A percentile compares a stretch with the other conserved stretches of the same genome.
These are phyloP conservation scores for Buddleja alternifolia DNA, from an alignment of 257 asterid genomes.

Conservation along the genomic window DNA sequence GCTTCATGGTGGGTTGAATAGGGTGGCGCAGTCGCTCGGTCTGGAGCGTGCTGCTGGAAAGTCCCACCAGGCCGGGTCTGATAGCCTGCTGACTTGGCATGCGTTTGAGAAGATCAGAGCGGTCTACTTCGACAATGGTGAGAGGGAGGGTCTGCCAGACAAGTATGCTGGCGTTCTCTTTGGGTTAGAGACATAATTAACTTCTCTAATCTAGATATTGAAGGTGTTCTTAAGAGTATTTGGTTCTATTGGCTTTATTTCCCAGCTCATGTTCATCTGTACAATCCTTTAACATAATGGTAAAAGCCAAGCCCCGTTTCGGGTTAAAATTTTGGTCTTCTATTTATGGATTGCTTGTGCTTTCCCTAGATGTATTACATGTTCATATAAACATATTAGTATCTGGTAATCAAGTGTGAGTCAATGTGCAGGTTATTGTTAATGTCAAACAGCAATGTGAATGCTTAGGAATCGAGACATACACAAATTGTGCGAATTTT, in stretches of 20 bases:
- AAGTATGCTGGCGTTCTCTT: slow-evolving; percentile 69
- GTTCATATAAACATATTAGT: neutral
- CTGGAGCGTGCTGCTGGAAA: slow-evolving; percentile 63
- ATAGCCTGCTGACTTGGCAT: slow-evolving; percentile 82
- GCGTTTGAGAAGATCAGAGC: slow-evolving; percentile 59
- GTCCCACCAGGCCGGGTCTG: slow-evolving; percentile 91
- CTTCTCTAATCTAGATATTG: slow-evolving; percentile 37
- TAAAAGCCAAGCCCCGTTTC: slow-evolving; percentile 29
- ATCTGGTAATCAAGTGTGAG: slow-evolving; percentile 12
- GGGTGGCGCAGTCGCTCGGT: slow-evolving; percentile 58
- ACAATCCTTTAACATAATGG: slow-evolving; percentile 42
- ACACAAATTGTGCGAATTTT: neutral
- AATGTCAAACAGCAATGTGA: neutral
- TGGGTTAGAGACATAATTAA: slow-evolving; percentile 67
- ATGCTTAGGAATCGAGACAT: slow-evolving; percentile 6
- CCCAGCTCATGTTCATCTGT: slow-evolving; percentile 42
- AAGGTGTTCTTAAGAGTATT: slow-evolving; percentile 24
- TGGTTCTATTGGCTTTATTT: slow-evolving; percentile 28
- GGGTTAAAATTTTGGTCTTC: neutral
- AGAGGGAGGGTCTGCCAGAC: slow-evolving; percentile 42
- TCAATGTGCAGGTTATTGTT: neutral
- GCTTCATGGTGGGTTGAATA: slow-evolving; percentile 80
- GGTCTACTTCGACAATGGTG: slow-evolving; percentile 43
- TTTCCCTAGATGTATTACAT: neutral
- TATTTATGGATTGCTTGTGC: neutral